Evolutionary conservation across 2,329 filamentous ascomycete genomes (phyloP).

Genomic region (Scytalidium sp.): DNA sequence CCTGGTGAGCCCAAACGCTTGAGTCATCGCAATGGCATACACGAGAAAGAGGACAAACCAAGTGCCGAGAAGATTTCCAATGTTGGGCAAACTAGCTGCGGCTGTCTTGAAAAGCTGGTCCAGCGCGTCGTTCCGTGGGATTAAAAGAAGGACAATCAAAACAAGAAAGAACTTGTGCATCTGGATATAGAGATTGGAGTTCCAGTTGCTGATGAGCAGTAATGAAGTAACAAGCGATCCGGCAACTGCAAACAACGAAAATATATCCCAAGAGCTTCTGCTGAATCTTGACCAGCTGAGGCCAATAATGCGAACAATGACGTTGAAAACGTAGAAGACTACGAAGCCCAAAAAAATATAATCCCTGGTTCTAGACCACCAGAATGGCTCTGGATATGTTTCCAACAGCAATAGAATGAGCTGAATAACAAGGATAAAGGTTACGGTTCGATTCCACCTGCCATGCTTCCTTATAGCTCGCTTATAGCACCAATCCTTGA

Average conservation of each 20-base stretch:
- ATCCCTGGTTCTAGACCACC: slow-evolving; percentile 71
- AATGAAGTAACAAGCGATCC: slow-evolving; percentile 83
- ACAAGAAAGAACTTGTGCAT: slow-evolving; percentile 95
- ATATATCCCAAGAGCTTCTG: slow-evolving; percentile 93
- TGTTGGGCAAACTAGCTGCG: slow-evolving; percentile 85
- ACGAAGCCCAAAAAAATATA: slow-evolving; percentile 79
- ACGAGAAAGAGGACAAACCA: slow-evolving; percentile 98
- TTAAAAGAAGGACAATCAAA: slow-evolving; percentile 82
- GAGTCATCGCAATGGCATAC: slow-evolving; percentile 93
- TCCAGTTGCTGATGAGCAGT: slow-evolving; percentile 62
- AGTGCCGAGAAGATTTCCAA: slow-evolving; percentile 87
- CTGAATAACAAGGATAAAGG: slow-evolving; percentile 75
- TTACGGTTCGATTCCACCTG: slow-evolving; percentile 83
- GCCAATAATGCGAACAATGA: slow-evolving; percentile 79
- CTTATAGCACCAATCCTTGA: slow-evolving; percentile 94
- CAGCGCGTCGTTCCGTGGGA: slow-evolving; percentile 92
- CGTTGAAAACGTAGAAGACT: slow-evolving; percentile 77
- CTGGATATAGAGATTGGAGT: slow-evolving; percentile 64
- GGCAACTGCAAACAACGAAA: slow-evolving; percentile 74
- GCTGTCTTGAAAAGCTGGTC: slow-evolving; percentile 99
- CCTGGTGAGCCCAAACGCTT: slow-evolving; percentile 90
- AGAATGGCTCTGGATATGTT: slow-evolving; percentile 70
- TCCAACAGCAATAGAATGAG: slow-evolving; percentile 80
- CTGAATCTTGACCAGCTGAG: slow-evolving; percentile 91
- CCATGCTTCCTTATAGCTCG: slow-evolving; percentile 92